Conservation (phyloP, 1,139 yeast species). For the Yamadazyma diddensiae region DNA sequence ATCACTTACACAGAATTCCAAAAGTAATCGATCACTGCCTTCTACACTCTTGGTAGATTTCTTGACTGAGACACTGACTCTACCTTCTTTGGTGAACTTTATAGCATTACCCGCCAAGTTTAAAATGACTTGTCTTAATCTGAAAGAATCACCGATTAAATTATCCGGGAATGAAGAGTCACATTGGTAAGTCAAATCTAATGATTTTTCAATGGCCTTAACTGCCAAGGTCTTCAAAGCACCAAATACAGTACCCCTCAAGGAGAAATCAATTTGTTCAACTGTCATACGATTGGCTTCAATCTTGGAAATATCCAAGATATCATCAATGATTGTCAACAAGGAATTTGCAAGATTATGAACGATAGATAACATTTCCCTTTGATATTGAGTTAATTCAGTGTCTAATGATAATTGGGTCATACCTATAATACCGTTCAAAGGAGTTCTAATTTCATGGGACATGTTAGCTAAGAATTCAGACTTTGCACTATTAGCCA, state of each 20-base stretch:
- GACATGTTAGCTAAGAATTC: conserved; percentile 91
- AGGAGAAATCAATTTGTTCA: conserved; percentile 80
- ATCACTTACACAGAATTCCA: conserved; percentile 84
- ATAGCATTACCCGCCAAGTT: conserved; percentile 87
- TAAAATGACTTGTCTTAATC: conserved; percentile 79
- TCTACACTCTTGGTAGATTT: conserved; percentile 43
- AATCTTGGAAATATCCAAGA: conserved; percentile 85
- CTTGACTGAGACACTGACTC: conserved; percentile 62
- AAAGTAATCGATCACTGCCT: conserved; percentile 52
- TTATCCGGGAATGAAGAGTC: conserved; percentile 86
- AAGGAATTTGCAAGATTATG: conserved; percentile 82
- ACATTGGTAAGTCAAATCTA: conserved; percentile 76
- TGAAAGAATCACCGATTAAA: conserved; percentile 81
- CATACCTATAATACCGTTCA: conserved; percentile 92
- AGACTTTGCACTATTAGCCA: conserved; percentile 87
- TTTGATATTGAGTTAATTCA: conserved; percentile 80
- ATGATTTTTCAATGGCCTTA: conserved; percentile 80
- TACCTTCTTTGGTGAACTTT: conserved; percentile 79
- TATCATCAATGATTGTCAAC: conserved; percentile 83
- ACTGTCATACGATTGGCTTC: conserved; percentile 93
- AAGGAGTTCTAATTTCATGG: conserved; percentile 88
- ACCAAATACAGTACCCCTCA: conserved; percentile 84
- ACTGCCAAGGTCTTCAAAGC: conserved; percentile 86
- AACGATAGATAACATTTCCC: conserved; percentile 86
- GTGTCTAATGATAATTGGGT: conserved; percentile 85